These are phyloP conservation scores for Schwanniomyces polymorphus DNA, from an alignment of 805 yeast genomes.

Conservation along the genomic window DNA sequence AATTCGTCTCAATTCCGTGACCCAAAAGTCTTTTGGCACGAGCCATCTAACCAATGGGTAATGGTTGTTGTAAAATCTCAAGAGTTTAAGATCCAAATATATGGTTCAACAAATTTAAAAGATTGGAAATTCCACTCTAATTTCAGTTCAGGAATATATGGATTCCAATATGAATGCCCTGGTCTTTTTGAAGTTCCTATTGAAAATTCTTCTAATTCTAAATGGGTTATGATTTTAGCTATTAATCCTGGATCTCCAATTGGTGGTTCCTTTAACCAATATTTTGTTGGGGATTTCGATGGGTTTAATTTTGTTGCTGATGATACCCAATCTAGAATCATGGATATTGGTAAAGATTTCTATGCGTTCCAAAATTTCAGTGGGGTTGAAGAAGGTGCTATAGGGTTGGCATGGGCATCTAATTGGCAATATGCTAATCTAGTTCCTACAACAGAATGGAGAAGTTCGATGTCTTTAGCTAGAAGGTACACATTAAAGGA, in stretches of 20 bases:
- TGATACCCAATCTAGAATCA: constrained; percentile 21
- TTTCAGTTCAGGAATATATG: constrained; percentile 26
- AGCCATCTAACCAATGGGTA: constrained; percentile 25
- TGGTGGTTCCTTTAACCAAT: constrained; percentile 41
- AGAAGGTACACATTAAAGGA: constrained; percentile 25
- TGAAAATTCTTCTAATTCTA: constrained; percentile 12
- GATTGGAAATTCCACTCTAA: constrained; percentile 25
- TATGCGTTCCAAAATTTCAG: constrained; percentile 39
- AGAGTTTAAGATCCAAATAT: constrained; percentile 24
- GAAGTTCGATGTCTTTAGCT: constrained; percentile 34
- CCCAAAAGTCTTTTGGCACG: constrained; percentile 37
- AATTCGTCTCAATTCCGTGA: constrained; percentile 30
- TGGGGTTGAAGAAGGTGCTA: constrained; percentile 18
- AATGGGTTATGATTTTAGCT: constrained; percentile 39
- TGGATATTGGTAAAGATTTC: constrained; percentile 37
- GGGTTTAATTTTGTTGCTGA: constrained; percentile 35
- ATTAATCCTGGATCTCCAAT: constrained; percentile 43
- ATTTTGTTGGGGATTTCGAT: constrained; percentile 42
- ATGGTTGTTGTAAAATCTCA: constrained; percentile 27
- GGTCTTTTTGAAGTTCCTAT: constrained; percentile 31
- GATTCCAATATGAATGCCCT: constrained; percentile 44
- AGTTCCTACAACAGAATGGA: constrained; percentile 37
- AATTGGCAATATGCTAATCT: constrained; percentile 40
- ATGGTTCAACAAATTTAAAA: constrained; percentile 21
- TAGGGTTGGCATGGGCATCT: constrained; percentile 45